Base-by-base conservation (phyloP, 1,284 basidiomycete species). In the Malassezia dermatis region DNA sequence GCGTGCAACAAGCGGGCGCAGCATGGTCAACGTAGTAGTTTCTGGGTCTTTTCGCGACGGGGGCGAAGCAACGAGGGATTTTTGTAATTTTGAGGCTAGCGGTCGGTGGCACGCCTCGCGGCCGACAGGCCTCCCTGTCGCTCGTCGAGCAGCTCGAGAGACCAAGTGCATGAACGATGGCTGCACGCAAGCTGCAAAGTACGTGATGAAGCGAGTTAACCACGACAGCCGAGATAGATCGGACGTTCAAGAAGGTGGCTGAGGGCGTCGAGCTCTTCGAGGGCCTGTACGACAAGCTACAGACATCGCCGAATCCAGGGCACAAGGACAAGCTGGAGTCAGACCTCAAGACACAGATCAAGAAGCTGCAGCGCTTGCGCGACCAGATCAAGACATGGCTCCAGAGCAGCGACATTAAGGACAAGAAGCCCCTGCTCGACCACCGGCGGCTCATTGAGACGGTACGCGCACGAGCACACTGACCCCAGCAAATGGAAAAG, bases 321-420 rank as follows among this genome's bases (percentile, higher is more conserved):
- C 73, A 73, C 37, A 75, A 74, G 64, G 71, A 74, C 48, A 75
- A 75, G 61, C 62, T 73, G 43, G 73, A 75, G 60, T 60, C 68
- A 10, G 73, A 75, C 50, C 66, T 75, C 52, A 75, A 75, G 57
- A 75, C 73, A 11, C 67, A 71, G 53, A 76, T 75, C 73, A 99
- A 99, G 84, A 96, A 98, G 78, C 84, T 99, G 4, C 94, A 99
- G 77, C 83, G 94, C 59, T 79, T 95, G 71, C 82, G 94, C 62
- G 94, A 99, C 79, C 91, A 96, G 81, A 96, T 99, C 79, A 98
- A 98, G 81, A 89, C 89, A 11, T 99, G 94, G 94, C 83, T 94
- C 39, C 86, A 89, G 49, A 90, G 85, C 77, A 93, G 89, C 77
- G 94, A 99, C 79, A 96, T 99, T 78, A 98, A 98, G 80, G 94